Evolutionary conservation across 495 filamentous ascomycete species (phyloP), one percentile per base, ranked within the genome.

Genomic region (Xylaria acuta): DNA sequence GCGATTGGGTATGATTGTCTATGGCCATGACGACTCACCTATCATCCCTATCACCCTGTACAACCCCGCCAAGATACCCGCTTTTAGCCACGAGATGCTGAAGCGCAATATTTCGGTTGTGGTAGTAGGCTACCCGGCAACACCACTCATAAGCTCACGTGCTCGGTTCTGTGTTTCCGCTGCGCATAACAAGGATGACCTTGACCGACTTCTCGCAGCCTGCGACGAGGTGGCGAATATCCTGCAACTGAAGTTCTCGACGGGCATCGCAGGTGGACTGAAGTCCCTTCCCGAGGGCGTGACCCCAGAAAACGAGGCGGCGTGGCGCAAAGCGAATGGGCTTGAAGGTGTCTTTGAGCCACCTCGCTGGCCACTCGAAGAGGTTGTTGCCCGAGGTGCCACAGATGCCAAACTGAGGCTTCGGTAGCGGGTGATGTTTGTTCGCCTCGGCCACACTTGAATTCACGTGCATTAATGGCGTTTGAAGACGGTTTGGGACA

Each of bases 61-160:
- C 85, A 94, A 97, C 83, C 97, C 96, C 12, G 96, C 92, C 69
- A 99, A 99, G 82, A 97, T 99, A 85, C 93, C 96, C 9, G 96
- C 96, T 41, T 99, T 99, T 82, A 97, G 94, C 43, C 96, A 97
- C 80, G 95, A 98, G 81, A 98, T 99, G 96, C 88, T 98, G 41
- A 91, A 91, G 77, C 93, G 96, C 74, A 98, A 97, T 82, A 98
- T 99, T 72, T 95, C 95, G n/a, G 94, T 98, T 58, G 96, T 99
- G 58, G 92, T 99, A 47, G 96, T 99, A 71, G 97, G 96, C 59
- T 99, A 99, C 77, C 96, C 96, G 1, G 96, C 96, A 22, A 99
- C 96, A n/a, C 96, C 96, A 5, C 87, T 99, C 66, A 94, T 98
- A 70, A 95, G 92, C 60, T 98, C 97, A 7, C 90, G 96, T 47